These are phyloP conservation scores for Colletotrichum eleusines DNA, from an alignment of 2,329 filamentous ascomycete genomes.

Conservation along the genomic window DNA sequence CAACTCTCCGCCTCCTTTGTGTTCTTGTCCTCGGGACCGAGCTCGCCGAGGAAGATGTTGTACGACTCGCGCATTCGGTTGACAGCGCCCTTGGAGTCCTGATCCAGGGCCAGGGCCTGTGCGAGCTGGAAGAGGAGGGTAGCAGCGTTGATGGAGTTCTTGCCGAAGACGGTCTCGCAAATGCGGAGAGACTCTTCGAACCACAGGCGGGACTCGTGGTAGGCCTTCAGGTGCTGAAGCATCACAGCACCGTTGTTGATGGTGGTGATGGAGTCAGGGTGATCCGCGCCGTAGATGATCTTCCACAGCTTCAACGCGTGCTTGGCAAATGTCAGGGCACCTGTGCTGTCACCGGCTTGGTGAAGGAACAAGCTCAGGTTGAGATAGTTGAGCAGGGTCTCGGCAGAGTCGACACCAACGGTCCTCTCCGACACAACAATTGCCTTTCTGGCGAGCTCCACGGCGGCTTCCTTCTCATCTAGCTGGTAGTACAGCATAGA, in stretches of 20 bases:
- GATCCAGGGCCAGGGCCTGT: constrained; percentile 94
- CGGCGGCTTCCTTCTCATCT: constrained; percentile 96
- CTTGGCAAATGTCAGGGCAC: constrained; percentile 88
- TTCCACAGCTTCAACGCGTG: constrained; percentile 97
- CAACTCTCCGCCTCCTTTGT: constrained; percentile 98
- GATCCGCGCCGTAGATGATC: constrained; percentile 91
- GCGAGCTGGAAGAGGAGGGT: constrained; percentile 97
- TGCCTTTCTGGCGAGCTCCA: constrained; percentile 95
- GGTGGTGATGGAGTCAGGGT: constrained; percentile 98
- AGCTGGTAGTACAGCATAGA: constrained; percentile 97
- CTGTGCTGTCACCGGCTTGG: constrained; percentile 88
- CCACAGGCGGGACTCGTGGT: constrained; percentile 94
- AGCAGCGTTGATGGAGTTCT: constrained; percentile 90
- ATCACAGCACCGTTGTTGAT: constrained; percentile 99
- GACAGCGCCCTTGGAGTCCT: constrained; percentile 92
- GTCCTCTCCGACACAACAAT: constrained; percentile 97
- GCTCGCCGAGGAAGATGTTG: constrained; percentile 90
- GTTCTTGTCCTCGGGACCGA: constrained; percentile 93
- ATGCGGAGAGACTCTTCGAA: constrained; percentile 93
- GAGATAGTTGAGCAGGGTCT: constrained; percentile 94
- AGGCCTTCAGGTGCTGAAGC: constrained; percentile 95
- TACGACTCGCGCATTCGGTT: constrained; percentile 95
- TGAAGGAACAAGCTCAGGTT: constrained; percentile 96
- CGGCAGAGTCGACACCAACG: constrained; percentile 90
- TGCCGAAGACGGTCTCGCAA: constrained; percentile 90